Evolutionary conservation across 768 basidiomycete genomes (phyloP).

Genomic region (Mycena rosella): DNA sequence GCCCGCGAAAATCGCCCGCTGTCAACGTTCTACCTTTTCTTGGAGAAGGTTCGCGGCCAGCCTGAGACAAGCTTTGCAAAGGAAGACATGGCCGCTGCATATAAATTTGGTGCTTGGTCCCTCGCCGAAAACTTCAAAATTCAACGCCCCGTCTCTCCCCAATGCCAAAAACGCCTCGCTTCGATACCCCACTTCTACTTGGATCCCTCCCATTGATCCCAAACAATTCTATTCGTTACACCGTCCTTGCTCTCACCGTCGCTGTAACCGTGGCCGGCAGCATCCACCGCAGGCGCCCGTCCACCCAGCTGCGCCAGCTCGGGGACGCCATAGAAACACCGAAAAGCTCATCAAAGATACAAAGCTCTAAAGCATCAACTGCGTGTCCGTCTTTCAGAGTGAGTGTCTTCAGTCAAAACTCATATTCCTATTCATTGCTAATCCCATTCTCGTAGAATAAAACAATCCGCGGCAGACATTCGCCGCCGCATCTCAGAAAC

Average conservation of each 20-base stretch:
- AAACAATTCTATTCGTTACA: neutral
- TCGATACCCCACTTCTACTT: neutral
- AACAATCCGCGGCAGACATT: neutral
- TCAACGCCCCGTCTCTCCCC: neutral
- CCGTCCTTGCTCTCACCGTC: neutral
- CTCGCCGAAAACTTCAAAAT: neutral
- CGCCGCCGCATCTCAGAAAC: neutral
- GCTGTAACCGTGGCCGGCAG: neutral
- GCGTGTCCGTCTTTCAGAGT: neutral
- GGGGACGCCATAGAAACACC: neutral
- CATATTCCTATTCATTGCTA: neutral
- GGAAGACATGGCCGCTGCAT: neutral
- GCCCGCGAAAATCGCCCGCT: too few relatives aligned
- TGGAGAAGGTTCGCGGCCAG: too few relatives aligned
- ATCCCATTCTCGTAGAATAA: neutral
- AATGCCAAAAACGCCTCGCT: neutral
- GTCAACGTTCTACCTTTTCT: too few relatives aligned
- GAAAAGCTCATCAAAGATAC: neutral
- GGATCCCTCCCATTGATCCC: neutral
- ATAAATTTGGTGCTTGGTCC: too few relatives aligned
- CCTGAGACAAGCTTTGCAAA: too few relatives aligned
- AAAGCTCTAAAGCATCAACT: neutral
- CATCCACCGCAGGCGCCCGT: conserved; percentile 3
- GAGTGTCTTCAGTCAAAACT: neutral
- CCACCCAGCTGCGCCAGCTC: neutral